These are phyloP conservation scores for Penicillium turbatum DNA, from an alignment of 495 filamentous ascomycete species.

Conservation along the genomic window DNA sequence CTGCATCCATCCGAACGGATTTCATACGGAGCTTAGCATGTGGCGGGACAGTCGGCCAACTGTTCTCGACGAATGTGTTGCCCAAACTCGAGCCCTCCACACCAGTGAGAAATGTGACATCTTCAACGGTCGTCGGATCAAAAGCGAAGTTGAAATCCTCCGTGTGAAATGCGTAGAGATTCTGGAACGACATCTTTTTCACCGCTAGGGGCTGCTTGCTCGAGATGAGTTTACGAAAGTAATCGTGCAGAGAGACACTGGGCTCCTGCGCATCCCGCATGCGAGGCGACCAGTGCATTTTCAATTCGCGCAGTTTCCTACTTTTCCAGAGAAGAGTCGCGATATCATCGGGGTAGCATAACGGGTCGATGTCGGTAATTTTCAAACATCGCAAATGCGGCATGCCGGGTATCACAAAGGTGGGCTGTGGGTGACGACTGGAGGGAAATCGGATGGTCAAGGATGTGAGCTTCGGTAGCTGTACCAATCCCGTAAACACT, in stretches of 20 bases:
- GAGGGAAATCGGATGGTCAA: constrained; percentile 54
- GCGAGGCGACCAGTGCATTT: constrained; percentile 57
- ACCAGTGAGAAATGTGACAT: constrained; percentile 52
- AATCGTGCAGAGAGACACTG: constrained; percentile 49
- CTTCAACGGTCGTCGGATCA: constrained; percentile 39
- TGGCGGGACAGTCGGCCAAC: constrained; percentile 38
- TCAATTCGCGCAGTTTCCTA: constrained; percentile 51
- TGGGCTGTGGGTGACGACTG: constrained; percentile 54
- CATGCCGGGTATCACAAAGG: constrained; percentile 54
- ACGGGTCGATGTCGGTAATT: constrained; percentile 57
- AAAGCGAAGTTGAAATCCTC: constrained; percentile 40
- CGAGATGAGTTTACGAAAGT: constrained; percentile 52
- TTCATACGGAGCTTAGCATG: constrained; percentile 30
- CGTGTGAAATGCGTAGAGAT: constrained; percentile 53
- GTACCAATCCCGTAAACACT: constrained; percentile 51
- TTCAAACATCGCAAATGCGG: constrained; percentile 50
- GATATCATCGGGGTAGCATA: constrained; percentile 63
- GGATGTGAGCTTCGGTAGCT: constrained; percentile 46
- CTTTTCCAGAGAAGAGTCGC: constrained; percentile 51
- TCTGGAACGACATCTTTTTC: constrained; percentile 50
- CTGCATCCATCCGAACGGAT: constrained; percentile 38
- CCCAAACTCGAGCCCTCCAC: constrained; percentile 34
- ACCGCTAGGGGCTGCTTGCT: constrained; percentile 42
- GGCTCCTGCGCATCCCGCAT: constrained; percentile 57
- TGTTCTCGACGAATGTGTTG: constrained; percentile 54